Evolutionary conservation across 148 eudicot species (phyloP).

Genomic region (Silene latifolia): DNA sequence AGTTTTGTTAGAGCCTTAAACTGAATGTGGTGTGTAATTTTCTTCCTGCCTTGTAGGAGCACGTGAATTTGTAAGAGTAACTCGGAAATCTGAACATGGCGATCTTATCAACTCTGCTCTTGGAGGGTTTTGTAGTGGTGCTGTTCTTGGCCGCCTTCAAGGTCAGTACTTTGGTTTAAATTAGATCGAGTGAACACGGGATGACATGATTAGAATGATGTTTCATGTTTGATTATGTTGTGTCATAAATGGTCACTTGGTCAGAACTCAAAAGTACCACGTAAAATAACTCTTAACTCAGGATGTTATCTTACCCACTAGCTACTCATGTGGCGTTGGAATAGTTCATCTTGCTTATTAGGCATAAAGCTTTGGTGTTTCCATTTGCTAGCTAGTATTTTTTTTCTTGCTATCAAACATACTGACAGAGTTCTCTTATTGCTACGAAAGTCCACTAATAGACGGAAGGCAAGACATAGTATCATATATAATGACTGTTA

Average conservation of each 20-base stretch:
- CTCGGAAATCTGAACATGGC: constrained; percentile 51
- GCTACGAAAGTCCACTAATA: background rate
- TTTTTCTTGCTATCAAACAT: background rate
- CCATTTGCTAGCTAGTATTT: background rate
- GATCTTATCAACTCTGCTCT: constrained; percentile 71
- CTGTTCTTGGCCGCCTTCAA: constrained; percentile 86
- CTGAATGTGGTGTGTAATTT: constrained; percentile 1
- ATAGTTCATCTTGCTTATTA: background rate
- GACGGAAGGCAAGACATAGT: background rate
- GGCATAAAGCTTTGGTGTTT: background rate
- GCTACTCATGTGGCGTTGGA: background rate
- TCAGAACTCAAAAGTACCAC: background rate
- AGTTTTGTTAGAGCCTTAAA: background rate
- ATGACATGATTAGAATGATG: background rate
- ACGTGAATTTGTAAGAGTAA: constrained; percentile 67
- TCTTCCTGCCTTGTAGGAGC: constrained; percentile 48
- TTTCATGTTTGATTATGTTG: background rate
- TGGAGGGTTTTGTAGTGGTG: constrained; percentile 80
- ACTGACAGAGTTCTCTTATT: no score
- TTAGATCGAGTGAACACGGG: background rate
- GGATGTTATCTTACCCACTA: background rate
- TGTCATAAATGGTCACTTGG: background rate
- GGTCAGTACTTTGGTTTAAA: constrained; percentile 37
- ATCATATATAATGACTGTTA: background rate
- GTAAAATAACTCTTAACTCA: background rate